Evolutionary conservation across 345 rosid species (phyloP).

Genomic region (Melaleuca quinquenervia): DNA sequence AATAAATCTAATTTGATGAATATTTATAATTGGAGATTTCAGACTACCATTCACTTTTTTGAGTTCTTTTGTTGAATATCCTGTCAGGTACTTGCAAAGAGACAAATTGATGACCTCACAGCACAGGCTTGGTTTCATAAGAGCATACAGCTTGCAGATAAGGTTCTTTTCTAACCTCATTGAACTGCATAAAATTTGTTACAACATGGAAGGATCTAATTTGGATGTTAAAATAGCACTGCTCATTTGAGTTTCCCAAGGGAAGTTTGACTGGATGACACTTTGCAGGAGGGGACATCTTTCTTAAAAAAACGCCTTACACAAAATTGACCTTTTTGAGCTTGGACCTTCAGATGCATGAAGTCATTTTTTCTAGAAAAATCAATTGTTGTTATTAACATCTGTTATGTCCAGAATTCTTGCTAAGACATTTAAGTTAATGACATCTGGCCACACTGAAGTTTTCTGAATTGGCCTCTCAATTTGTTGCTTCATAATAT

Average conservation of each 20-base stretch:
- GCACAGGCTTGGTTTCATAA: conserved; percentile 73
- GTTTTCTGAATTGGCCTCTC: neutral
- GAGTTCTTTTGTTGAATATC: neutral
- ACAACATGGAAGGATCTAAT: neutral
- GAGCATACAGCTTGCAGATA: conserved; percentile 50
- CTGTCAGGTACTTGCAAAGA: conserved; percentile 57
- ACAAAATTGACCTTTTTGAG: neutral
- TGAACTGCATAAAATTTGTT: neutral
- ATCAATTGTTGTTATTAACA: neutral
- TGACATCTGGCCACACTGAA: neutral
- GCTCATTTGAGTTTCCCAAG: neutral
- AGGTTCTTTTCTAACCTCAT: conserved; percentile 28
- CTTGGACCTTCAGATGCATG: neutral
- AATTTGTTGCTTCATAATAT: neutral
- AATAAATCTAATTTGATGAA: neutral
- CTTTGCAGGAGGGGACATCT: neutral
- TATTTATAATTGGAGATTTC: neutral
- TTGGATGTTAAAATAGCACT: neutral
- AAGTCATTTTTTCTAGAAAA: neutral
- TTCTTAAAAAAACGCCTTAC: neutral
- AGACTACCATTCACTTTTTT: neutral
- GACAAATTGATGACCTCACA: conserved; percentile 64
- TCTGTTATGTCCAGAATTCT: neutral
- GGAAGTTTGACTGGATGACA: neutral
- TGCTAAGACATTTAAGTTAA: neutral